Evolutionary conservation across 2,329 filamentous ascomycete genomes (phyloP).

Genomic region (Macrophomina pseudophaseolina): DNA sequence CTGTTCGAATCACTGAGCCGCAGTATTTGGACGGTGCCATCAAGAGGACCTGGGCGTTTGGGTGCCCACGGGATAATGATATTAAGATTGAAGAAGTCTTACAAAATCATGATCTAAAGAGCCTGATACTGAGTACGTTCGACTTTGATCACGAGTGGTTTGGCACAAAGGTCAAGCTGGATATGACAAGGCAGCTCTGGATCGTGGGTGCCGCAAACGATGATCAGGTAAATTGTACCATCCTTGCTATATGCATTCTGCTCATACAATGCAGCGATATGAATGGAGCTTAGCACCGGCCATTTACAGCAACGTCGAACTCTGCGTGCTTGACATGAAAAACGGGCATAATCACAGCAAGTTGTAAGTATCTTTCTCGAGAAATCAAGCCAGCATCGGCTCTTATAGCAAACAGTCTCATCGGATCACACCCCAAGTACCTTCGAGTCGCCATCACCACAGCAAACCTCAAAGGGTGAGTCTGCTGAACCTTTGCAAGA

Average conservation of each 20-base stretch:
- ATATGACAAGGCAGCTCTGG: conserved; percentile 56
- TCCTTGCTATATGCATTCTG: not conserved
- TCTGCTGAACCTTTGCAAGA: not conserved
- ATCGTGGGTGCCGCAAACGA: conserved; percentile 65
- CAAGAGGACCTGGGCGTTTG: conserved; percentile 79
- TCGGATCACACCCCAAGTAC: conserved; percentile 77
- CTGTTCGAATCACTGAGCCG: conserved; percentile 9
- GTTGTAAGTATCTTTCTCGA: conserved; percentile 47
- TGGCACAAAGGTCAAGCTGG: conserved; percentile 69
- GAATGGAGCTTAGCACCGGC: conserved; percentile 34
- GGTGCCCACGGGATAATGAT: conserved; percentile 69
- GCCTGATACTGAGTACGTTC: conserved; percentile 85
- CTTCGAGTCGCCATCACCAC: conserved; percentile 83
- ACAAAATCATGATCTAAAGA: conserved; percentile 71
- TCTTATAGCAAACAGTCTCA: conserved; percentile 54
- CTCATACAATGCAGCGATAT: not conserved
- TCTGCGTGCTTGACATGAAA: conserved; percentile 83
- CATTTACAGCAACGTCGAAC: conserved; percentile 59
- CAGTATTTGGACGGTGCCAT: conserved; percentile 68
- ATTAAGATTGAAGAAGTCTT: conserved; percentile 89
- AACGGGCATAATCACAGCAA: conserved; percentile 90
- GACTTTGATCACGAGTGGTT: conserved; percentile 88
- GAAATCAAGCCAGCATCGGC: not conserved
- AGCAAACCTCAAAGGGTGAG: conserved; percentile 82
- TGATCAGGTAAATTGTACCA: conserved; percentile 26